Conservation (phyloP, 345 rosid genomes). For the Aquilaria malaccensis region DNA sequence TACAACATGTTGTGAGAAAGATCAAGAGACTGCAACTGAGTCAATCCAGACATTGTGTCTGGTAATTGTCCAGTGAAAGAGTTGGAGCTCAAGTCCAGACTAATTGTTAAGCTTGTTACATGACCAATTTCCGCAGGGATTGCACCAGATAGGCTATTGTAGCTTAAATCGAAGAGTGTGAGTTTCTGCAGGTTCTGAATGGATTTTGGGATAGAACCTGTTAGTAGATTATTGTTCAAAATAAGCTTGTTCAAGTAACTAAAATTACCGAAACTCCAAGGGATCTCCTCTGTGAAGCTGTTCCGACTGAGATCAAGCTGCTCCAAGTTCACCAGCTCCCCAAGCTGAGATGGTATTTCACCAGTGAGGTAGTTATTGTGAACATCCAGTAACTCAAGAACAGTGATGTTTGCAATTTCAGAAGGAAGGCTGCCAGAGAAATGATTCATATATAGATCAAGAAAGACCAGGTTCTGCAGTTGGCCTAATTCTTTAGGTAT, state of each 20-base stretch:
- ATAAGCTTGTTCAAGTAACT: slow-evolving; percentile 93
- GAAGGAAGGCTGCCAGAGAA: slow-evolving; percentile 71
- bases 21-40: slow-evolving; percentile 85
- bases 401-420: slow-evolving; percentile 71
- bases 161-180: slow-evolving; percentile 84
- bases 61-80: slow-evolving; percentile 65
- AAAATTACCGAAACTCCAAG: slow-evolving; percentile 74
- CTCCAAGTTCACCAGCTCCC: slow-evolving; percentile 92
- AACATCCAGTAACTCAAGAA: slow-evolving; percentile 80
- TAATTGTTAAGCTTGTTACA: slow-evolving; percentile 74
- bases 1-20: slow-evolving; percentile 59
- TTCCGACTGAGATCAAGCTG: slow-evolving; percentile 94
- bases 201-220: slow-evolving; percentile 67
- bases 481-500: slow-evolving; percentile 82
- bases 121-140: slow-evolving; percentile 75
- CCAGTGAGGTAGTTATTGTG: slow-evolving; percentile 83
- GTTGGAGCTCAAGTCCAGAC: slow-evolving; percentile 74
- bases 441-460: slow-evolving; percentile 84
- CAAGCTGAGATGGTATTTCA: slow-evolving; percentile 67
- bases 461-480: slow-evolving; percentile 85
- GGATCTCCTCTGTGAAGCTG: slow-evolving; percentile 70
- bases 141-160: slow-evolving; percentile 60
- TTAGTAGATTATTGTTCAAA: slow-evolving; percentile 73
- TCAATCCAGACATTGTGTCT: slow-evolving; percentile 52
- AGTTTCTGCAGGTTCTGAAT: slow-evolving; percentile 57